Evolutionary conservation across 148 eudicot genomes (phyloP).

Genomic region (Spergularia bocconei): DNA sequence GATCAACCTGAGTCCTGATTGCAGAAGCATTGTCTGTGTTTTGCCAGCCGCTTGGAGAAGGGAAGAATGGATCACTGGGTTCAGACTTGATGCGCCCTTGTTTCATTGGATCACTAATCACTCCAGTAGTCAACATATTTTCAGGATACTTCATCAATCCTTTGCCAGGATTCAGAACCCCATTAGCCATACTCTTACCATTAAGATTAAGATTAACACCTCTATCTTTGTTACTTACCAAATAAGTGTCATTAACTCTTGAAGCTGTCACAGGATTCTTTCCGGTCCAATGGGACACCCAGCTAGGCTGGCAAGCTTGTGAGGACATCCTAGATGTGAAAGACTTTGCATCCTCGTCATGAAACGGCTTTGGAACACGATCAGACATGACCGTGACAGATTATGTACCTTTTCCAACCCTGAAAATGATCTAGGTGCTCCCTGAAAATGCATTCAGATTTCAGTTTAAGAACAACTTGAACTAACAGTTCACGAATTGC

Average conservation of each 20-base stretch:
- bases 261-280: constrained; percentile 28
- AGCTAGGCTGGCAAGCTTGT: constrained; percentile 39
- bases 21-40: constrained; percentile 3
- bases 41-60: constrained; percentile 16
- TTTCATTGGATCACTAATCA: constrained; percentile 23
- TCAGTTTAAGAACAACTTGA: neutral
- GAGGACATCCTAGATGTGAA: constrained; percentile 27
- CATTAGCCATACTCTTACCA: constrained; percentile 15
- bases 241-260: constrained; percentile 20
- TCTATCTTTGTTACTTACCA: constrained; percentile 15
- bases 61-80: constrained; percentile 4
- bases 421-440: neutral
- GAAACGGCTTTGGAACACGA: constrained; percentile 22
- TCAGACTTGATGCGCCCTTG: constrained; percentile 7
- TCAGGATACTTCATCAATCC: constrained; percentile 27
- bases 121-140: constrained; percentile 28
- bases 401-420: neutral
- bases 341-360: constrained; percentile 24
- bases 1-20: constrained; percentile 5
- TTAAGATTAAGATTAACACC: constrained; percentile 17
- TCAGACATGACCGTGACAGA: constrained; percentile 33
- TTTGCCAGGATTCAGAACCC: constrained; percentile 27
- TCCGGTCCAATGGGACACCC: constrained; percentile 60
- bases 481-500: neutral
- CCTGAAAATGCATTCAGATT: constrained; percentile 16